Evolutionary conservation across 2,329 filamentous ascomycete genomes (phyloP).

Genomic region (Tolypocladium ovalisporum): DNA sequence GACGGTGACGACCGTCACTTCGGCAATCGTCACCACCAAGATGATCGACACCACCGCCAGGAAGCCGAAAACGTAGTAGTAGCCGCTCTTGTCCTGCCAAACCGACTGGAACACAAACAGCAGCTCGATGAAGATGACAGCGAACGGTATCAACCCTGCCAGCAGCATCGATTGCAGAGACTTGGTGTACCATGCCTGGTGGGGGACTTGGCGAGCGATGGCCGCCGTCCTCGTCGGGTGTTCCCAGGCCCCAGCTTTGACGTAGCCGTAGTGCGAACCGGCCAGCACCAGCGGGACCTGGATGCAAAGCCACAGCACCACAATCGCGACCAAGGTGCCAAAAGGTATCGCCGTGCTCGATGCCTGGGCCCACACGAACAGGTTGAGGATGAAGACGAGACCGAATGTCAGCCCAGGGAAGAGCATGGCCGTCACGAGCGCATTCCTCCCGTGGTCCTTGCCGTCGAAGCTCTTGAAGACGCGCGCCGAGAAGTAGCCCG

Average conservation of each 20-base stretch:
- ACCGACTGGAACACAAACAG: slow-evolving; percentile 79
- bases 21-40: slow-evolving; percentile 64
- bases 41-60: slow-evolving; percentile 63
- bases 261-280: slow-evolving; percentile 69
- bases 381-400: slow-evolving; percentile 68
- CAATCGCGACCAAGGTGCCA: slow-evolving; percentile 60
- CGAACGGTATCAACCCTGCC: slow-evolving; percentile 71
- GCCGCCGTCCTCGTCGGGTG: slow-evolving; percentile 70
- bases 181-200: slow-evolving; percentile 64
- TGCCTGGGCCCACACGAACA: slow-evolving; percentile 85
- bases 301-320: slow-evolving; percentile 73
- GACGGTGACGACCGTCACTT: slow-evolving; percentile 73
- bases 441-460: slow-evolving; percentile 63
- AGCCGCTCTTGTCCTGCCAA: slow-evolving; percentile 84
- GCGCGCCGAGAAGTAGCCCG: slow-evolving; percentile 76
- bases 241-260: slow-evolving; percentile 57
- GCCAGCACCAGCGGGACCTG: slow-evolving; percentile 76
- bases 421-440: slow-evolving; percentile 62
- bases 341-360: slow-evolving; percentile 83
- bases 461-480: slow-evolving; percentile 79
- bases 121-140: slow-evolving; percentile 79
- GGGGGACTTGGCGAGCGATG: slow-evolving; percentile 63
- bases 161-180: slow-evolving; percentile 54
- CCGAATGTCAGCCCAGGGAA: slow-evolving; percentile 71
- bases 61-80: slow-evolving; percentile 89